Base-by-base conservation (phyloP, 768 basidiomycete species). In the Aureoboletus auriporus region DNA sequence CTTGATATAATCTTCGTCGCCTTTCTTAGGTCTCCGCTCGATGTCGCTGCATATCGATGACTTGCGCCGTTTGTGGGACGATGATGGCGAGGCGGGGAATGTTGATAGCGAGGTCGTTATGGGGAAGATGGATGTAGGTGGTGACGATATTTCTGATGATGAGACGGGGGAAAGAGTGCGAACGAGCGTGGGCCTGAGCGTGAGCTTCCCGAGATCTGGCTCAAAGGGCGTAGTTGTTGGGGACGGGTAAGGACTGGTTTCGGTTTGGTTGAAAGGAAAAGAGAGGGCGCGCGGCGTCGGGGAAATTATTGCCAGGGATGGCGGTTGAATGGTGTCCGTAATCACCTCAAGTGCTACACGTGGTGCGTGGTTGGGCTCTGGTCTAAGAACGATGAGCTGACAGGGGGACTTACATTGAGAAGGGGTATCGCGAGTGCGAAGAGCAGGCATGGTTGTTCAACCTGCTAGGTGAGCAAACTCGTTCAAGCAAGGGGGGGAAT, bases 1-100 rank as follows among this genome's bases (percentile, higher is more conserved):
- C 67, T 88, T 88, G 72, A 89, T 81, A 61, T 89, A 89, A 66
- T 86, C 85, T 42, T 85, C 84, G 67, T 89, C 86, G 57, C 87
- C 86, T 72, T 83, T 75, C 65, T 71, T 74, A 8, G 75, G 68
- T 48, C 68, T 57, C 55, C 79, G 79, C 51, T 83, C 81, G 59
- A 69, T 58, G 45, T 64, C 70, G 65, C 73, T 73, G 60, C 65
- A 74, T 59, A 69, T 68, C 44, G 70, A 74, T 39, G 74, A 73
- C 46, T 79, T 81, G 64, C 78, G 74, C 43, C 79, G 79, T 60
- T 77, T 76, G 57, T 74, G 73, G 44, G 67, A 63, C 10, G 69
- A 64, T 20, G 71, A 58, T 36, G 71, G 63, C 0, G 66, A 64
- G 8, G 50, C 49, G 37, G 66, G 64, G 46, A 63, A 64, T 13